Base-by-base conservation (phyloP, 306 rosid genomes). In the Begonia masoniana region DNA sequence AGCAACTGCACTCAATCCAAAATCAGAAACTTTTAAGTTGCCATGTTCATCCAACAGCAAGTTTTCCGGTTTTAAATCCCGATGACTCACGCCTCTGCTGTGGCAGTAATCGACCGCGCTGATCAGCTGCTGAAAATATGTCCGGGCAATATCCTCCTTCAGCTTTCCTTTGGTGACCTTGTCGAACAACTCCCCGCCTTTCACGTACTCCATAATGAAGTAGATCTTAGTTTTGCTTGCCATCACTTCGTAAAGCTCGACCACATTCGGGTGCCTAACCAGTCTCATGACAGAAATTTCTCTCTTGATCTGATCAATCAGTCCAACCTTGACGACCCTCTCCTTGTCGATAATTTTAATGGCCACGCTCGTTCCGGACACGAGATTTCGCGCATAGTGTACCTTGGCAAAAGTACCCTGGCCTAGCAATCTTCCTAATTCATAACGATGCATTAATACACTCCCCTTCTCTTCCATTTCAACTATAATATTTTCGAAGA, bases 381-480 rank as follows among this genome's bases (percentile, higher is more conserved):
- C 51, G 51, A 86, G 70, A 67, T 87, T 74, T 75, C 96, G 77
- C 12, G 83, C 96, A 77, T 81, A 61, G 71, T 92, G 78, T 50
- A 92, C 99, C 82, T 87, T 92, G 13, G 96, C 99, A 78, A 92
- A 92, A 63, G 95, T 92, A 59, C 99, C 99, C 74, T 92, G 99
- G 72, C 99, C 99, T 65, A 92, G 62, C 55, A 77, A 63, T 60
- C 74, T 79, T 60, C 99, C 99, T 23, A 84, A 24, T 46, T 92
- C 99, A 59, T 74, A 92, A 48, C 73, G 78, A 26, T 92, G 79
- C 99, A 92, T 72, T 73, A 92, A 72, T 62, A 83, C 70, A 56
- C 79, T 59, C 62, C 79, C 95, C 66, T 83, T 81, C 62, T 60
- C 75, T 14, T 81, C 85, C 99, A 92, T 92, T 50, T 55, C 45